Evolutionary conservation across 441 rosid species (phyloP).

Genomic region (Metrosideros polymorpha): DNA sequence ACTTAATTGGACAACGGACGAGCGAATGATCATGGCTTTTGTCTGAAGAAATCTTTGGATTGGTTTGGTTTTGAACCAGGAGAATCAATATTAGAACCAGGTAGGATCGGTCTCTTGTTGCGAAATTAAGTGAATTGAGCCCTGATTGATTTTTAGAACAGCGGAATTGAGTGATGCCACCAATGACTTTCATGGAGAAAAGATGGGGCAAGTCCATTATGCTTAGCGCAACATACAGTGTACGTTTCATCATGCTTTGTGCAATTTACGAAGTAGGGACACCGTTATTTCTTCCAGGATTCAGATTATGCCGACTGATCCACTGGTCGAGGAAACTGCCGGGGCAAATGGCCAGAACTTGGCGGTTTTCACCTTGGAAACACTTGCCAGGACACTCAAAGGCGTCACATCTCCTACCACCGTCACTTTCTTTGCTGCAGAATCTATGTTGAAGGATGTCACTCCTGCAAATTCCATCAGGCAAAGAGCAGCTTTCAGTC

Average conservation of each 20-base stretch:
- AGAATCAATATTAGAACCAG: not conserved
- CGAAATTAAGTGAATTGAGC: not conserved
- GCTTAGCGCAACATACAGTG: not conserved
- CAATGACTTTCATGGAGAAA: not conserved
- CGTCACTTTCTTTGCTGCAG: slow-evolving; percentile 76
- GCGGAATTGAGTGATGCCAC: not conserved
- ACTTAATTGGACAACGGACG: not conserved
- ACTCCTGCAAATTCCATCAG: slow-evolving; percentile 36
- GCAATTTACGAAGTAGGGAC: not conserved
- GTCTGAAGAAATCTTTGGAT: not conserved
- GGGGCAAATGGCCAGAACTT: slow-evolving; percentile 53
- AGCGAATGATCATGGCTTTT: not conserved
- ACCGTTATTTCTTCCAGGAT: not conserved
- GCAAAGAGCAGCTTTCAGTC: not conserved
- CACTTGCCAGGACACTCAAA: slow-evolving; percentile 53
- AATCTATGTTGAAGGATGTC: slow-evolving; percentile 72
- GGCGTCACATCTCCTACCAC: slow-evolving; percentile 77
- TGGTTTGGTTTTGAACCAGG: slow-evolving; percentile 5
- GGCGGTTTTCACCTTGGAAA: slow-evolving; percentile 88
- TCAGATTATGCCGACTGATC: not conserved
- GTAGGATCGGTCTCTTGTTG: not conserved
- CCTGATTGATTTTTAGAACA: not conserved
- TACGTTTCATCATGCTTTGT: not conserved
- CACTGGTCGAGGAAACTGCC: not conserved
- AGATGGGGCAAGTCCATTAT: not conserved